phyloP scores from a whole-genome alignment of 305 asterid species.

The Fraxinus floribunda region DNA sequence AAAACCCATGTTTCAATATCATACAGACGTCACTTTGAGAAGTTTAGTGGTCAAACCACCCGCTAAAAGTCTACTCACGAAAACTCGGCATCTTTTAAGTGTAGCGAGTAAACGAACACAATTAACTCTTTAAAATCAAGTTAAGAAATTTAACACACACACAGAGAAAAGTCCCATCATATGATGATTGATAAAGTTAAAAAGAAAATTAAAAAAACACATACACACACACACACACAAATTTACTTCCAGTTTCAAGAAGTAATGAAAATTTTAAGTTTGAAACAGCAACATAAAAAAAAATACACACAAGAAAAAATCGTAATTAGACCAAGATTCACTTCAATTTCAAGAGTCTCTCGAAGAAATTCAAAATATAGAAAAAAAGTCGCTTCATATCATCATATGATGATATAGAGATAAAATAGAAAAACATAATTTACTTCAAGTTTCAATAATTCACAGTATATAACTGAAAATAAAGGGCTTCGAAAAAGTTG shows the following conservation, averaged over 20 bases:
- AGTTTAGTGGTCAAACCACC: neutral
- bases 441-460: neutral
- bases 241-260: neutral
- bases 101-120: neutral
- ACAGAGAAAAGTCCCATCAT: neutral
- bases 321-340: neutral
- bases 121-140: neutral
- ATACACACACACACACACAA: too few relatives aligned
- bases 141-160: neutral
- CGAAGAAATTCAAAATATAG: neutral
- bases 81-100: neutral
- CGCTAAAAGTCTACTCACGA: neutral
- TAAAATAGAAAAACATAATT: neutral
- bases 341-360: neutral
- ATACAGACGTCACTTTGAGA: neutral
- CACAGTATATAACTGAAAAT: neutral
- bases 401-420: neutral
- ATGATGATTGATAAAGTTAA: neutral
- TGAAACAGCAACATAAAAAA: neutral
- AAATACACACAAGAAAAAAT: neutral
- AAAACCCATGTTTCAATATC: neutral
- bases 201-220: too few relatives aligned
- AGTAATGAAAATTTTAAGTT: neutral
- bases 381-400: neutral
- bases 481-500: neutral